Evolutionary conservation across 129 eudicot genomes (phyloP), one percentile per base, ranked within the genome.

Genomic region (Calendula officinalis): DNA sequence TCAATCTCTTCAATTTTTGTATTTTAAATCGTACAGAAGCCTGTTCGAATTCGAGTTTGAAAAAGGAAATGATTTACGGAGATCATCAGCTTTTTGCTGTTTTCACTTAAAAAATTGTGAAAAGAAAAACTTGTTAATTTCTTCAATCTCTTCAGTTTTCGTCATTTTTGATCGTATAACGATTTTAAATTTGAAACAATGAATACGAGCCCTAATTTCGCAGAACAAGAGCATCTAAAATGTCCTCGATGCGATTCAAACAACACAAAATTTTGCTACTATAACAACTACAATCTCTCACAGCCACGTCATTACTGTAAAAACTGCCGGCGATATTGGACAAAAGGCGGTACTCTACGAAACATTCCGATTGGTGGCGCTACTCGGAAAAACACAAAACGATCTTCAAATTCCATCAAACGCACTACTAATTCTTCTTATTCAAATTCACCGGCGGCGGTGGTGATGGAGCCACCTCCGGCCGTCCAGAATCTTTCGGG

Each of bases 241-340:
- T 87, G 95, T 78, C 95, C 91, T 8, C 58, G 95, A 36, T 84
- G 95, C 11, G 84, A 84, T 6, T 87, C 91, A 3, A 42, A 62
- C 22, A 87, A 87, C 86, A 88, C 96, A 15, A 88, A 88, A 54
- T 88, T 88, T 74, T 88, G 96, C 5, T 88, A 88, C 75, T 88
- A 88, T 89, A 84, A 84, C 77, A 88, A 88, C 77, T 88, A 88
- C 77, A 88, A 82, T 62, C 92, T 84, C 43, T 88, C 96, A 44
- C 96, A 88, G 82, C 96, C 96, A 1, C 84, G 92, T 4, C 84
- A 84, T 56, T 88, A 76, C 45, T 88, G 96, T 70, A 84, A 82
- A 77, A 79, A 64, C 64, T 88, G 96, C 42, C 68, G 68, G 1
- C 66, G 96, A 8, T 88, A 88, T 47, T 88, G 96, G 96, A 88